Base-by-base conservation (phyloP, 1,284 basidiomycete species). In the Serendipita sp. region DNA sequence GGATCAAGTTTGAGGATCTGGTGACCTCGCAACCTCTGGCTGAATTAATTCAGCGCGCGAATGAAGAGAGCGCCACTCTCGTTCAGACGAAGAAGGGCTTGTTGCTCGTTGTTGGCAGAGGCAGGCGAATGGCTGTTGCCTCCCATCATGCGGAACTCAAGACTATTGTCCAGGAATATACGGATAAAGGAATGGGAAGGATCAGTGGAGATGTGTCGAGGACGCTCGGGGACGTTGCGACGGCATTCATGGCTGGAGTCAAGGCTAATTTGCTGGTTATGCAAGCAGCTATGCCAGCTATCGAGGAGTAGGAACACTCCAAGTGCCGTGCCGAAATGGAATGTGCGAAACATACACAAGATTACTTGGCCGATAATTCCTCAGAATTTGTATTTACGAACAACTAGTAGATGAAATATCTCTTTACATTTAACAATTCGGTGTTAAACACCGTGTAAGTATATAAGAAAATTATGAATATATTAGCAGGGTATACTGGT, bases 181-280 rank as follows among this genome's bases (percentile, higher is more conserved):
- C 70, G n/a, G 74, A 80, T 67, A 76, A 77, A 49, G 74, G 85
- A 67, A 15, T 60, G 13, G 45, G 71, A 1, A 67, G 68, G 45
- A 70, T 82, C 30, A 79, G 80, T 4, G 80, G 79, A 3, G 82
- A 85, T 65, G 82, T 91, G 65, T 78, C 81, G 71, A 88, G 88
- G 78, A 90, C 89, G 3, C 77, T 92, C 50, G 91, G 91, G 2
- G 88, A 92, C 71, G 82, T 87, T n/a, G 86, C 83, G 10, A 82
- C 84, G 17, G 83, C 83, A 32, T 80, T 90, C 70, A 80, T 91
- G 13, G 77, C 85, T 1, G 80, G 83, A 1, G 76, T 77, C 62
- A 78, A 79, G 45, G 79, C 81, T 2, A 87, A 83, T 53, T 72
- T 88, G 64, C 75, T 90, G 60, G 85, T 91, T 4, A 71, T 91